Evolutionary conservation across 148 eudicot genomes (phyloP).

Genomic region (Pharnaceum exiguum): DNA sequence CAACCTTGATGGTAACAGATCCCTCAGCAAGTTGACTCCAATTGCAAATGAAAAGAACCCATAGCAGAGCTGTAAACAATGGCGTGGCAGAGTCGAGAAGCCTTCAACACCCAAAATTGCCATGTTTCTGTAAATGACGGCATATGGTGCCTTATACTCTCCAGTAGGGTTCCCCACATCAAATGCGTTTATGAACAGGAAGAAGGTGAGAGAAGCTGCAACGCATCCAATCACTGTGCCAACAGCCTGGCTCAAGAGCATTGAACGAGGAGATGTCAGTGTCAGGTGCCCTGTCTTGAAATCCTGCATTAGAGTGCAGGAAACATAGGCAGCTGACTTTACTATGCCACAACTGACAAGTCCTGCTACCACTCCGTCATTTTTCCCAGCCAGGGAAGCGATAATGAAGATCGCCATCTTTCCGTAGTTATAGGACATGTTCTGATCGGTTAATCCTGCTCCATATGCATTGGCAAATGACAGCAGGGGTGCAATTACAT

Average conservation of each 20-base stretch:
- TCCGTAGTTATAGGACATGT: conserved; percentile 67
- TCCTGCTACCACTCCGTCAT: conserved; percentile 53
- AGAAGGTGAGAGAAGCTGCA: conserved; percentile 45
- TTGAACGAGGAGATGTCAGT: conserved; percentile 50
- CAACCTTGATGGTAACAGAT: conserved; percentile 28
- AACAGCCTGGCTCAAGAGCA: conserved; percentile 55
- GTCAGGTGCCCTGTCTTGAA: conserved; percentile 65
- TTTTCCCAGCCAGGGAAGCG: conserved; percentile 45
- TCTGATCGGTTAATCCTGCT: conserved; percentile 57
- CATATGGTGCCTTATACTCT: conserved; percentile 64
- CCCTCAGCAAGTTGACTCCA: conserved; percentile 36
- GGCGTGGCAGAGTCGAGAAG: conserved; percentile 54
- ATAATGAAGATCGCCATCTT: conserved; percentile 56
- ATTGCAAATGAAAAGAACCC: conserved; percentile 48
- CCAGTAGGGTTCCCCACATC: conserved; percentile 62
- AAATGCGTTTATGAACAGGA: conserved; percentile 53
- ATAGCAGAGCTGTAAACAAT: conserved; percentile 53
- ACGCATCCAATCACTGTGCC: conserved; percentile 62
- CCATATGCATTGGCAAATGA: conserved; percentile 75
- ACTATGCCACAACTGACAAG: conserved; percentile 50
- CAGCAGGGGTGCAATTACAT: conserved; percentile 50
- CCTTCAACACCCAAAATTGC: conserved; percentile 61
- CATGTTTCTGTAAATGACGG: conserved; percentile 52
- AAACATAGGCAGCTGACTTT: conserved; percentile 41
- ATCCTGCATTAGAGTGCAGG: conserved; percentile 63